phyloP scores from a whole-genome alignment of 2,329 filamentous ascomycete genomes.

The Rutstroemia sp. region DNA sequence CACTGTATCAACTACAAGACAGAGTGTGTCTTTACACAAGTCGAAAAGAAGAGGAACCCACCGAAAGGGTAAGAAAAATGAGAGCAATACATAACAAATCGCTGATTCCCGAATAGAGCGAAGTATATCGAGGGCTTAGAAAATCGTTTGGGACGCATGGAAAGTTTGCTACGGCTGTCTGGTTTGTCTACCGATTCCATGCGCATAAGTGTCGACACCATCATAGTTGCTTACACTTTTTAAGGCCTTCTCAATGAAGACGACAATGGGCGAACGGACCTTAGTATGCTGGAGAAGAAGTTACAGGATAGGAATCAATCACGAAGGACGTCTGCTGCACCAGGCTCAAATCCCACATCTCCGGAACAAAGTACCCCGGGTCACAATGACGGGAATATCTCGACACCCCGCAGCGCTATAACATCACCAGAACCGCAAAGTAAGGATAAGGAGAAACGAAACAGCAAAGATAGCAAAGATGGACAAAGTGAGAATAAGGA shows the following conservation, averaged over 20 bases:
- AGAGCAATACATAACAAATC: conserved; percentile 16
- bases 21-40: conserved; percentile 92
- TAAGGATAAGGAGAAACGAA: conserved; percentile 20
- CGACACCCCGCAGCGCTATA: conserved; percentile 38
- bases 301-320: conserved; percentile 46
- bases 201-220: background rate
- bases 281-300: conserved; percentile 80
- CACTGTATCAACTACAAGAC: conserved; percentile 98
- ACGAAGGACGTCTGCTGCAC: conserved; percentile 23
- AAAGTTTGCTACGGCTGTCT: conserved; percentile 79
- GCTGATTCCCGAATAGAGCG: conserved; percentile 48
- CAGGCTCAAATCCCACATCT: conserved; percentile 24
- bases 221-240: conserved; percentile 13
- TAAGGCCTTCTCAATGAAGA: conserved; percentile 76
- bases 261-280: conserved; percentile 76
- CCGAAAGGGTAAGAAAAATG: conserved; percentile 74
- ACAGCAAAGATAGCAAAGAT: conserved; percentile 20
- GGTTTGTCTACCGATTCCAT: conserved; percentile 39
- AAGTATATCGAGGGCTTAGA: conserved; percentile 98
- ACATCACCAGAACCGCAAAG: conserved; percentile 40
- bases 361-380: conserved; percentile 37
- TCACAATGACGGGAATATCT: conserved; percentile 30
- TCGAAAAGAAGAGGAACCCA: conserved; percentile 96
- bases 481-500: conserved; percentile 42
- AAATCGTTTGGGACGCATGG: conserved; percentile 92